Base-by-base conservation (phyloP, 441 rosid species). In the Codiaeum variegatum region DNA sequence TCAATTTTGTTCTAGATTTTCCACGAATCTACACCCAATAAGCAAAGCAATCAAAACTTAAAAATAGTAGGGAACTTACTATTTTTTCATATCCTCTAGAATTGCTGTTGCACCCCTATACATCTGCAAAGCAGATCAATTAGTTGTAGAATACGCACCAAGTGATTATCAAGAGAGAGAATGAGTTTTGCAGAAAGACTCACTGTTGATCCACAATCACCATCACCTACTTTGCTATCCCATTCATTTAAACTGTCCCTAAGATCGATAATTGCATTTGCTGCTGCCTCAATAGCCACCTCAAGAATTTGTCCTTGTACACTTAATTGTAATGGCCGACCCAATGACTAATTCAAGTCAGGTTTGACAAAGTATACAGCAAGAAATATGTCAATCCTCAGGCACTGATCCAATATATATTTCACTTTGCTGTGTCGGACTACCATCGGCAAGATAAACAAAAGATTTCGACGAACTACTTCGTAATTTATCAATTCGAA, bases 181-280 rank as follows among this genome's bases (percentile, higher is more conserved):
- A 6, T 38, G 31, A 81, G 38, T 40, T 60, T 60, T 18, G 18
- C 73, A 62, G 60, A 66, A 36, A 73, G 70, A 85, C 98, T 88
- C 79, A 95, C 99, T 0, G 95, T 95, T 71, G 98, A 91, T 42
- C 99, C 99, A 79, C 99, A 95, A 72, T 95, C 99, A 34, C 95
- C 98, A 81, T 95, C 99, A 56, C 99, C 99, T 15, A 89, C 98
- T 87, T 81, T 91, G 84, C 93, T 76, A 79, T 95, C 99, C 98
- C 98, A 93, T 72, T 91, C 97, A 76, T 95, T 93, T 83, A 95
- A 83, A 78, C 78, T 80, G 60, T 91, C 98, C 80, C 76, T 88
- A 36, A 93, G 81, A 75, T 76, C 75, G 23, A 88, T 81, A 56
- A 90, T 62, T 59, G 90, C 98, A 77, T 85, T 88, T 54, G 88